Evolutionary conservation across 352 stramenopile genomes (phyloP).

Genomic region (Phytophthora tentaculata): DNA sequence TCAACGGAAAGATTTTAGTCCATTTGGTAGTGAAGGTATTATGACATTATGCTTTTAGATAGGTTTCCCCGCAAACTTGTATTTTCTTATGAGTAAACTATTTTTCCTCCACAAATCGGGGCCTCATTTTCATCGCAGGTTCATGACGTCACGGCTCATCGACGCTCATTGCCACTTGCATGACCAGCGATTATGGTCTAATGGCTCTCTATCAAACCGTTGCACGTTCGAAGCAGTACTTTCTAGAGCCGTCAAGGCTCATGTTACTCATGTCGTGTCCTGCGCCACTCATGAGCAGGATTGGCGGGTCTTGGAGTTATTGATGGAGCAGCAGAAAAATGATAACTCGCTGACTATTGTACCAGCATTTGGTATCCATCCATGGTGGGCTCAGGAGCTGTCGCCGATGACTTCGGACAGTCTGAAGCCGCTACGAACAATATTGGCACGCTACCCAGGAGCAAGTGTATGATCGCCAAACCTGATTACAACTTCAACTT

Average conservation of each 20-base stretch:
- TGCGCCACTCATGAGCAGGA: slow-evolving; percentile 73
- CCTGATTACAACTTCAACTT: slow-evolving; percentile 24
- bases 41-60: slow-evolving; percentile 9
- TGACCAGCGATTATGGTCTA: slow-evolving; percentile 43
- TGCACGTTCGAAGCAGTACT: slow-evolving; percentile 42
- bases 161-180: slow-evolving; percentile 84
- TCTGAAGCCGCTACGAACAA: slow-evolving; percentile 41
- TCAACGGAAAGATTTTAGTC: slow-evolving; percentile 18
- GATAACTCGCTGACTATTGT: slow-evolving; percentile 38
- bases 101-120: background rate
- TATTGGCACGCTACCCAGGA: slow-evolving; percentile 44
- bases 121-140: slow-evolving; percentile 10
- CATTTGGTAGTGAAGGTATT: slow-evolving; percentile 16
- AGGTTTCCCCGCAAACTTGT: too few relatives aligned
- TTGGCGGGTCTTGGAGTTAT: slow-evolving; percentile 58
- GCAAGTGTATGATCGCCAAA: slow-evolving; percentile 53
- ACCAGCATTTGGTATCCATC: slow-evolving; percentile 75
- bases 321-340: slow-evolving; percentile 28
- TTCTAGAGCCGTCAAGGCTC: slow-evolving; percentile 33
- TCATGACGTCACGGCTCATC: slow-evolving; percentile 38
- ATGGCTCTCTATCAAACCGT: slow-evolving; percentile 19
- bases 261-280: slow-evolving; percentile 59
- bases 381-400: slow-evolving; percentile 65
- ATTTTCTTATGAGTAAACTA: slow-evolving; percentile 11
- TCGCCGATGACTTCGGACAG: slow-evolving; percentile 20